phyloP scores from a whole-genome alignment of 768 basidiomycete genomes.

The Pisolithus microcarpus region DNA sequence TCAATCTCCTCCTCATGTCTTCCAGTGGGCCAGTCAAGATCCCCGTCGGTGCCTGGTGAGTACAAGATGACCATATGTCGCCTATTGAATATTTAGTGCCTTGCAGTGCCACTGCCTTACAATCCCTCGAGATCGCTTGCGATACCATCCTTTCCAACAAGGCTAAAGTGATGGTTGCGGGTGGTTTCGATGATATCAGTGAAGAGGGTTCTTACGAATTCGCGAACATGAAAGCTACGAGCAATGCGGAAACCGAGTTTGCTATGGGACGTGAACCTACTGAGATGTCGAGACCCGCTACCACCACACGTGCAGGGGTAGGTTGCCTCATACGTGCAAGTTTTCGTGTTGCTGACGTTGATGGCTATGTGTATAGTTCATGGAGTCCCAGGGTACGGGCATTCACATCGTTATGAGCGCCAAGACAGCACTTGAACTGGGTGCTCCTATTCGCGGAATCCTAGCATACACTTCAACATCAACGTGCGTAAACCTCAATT shows the following conservation, averaged over 20 bases:
- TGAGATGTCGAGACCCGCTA: constrained; percentile 97
- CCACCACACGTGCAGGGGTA: constrained; percentile 91
- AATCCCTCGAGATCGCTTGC: constrained; percentile 97
- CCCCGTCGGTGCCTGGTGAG: constrained; percentile 95
- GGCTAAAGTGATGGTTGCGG: constrained; percentile 98
- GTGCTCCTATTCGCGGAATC: constrained; percentile 88
- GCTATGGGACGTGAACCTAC: constrained; percentile 99
- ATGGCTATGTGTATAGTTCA: constrained; percentile 50
- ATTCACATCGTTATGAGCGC: constrained; percentile 97
- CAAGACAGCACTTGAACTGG: constrained; percentile 90
- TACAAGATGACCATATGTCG: neutral
- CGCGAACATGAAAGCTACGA: constrained; percentile 99
- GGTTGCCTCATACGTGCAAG: constrained; percentile 20
- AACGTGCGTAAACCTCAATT: constrained; percentile 48
- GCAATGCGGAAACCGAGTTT: constrained; percentile 93
- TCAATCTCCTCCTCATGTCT: constrained; percentile 89
- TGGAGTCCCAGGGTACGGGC: constrained; percentile 96
- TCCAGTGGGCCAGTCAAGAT: constrained; percentile 98
- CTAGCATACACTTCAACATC: constrained; percentile 95
- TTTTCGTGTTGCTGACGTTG: constrained; percentile 1
- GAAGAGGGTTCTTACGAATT: constrained; percentile 99
- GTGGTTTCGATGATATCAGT: constrained; percentile 96
- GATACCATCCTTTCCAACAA: constrained; percentile 93
- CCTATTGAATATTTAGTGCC: constrained; percentile 3
- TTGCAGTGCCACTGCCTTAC: constrained; percentile 85